These are phyloP conservation scores for Diospyros lotus DNA, from an alignment of 148 eudicot genomes.

Conservation along the genomic window DNA sequence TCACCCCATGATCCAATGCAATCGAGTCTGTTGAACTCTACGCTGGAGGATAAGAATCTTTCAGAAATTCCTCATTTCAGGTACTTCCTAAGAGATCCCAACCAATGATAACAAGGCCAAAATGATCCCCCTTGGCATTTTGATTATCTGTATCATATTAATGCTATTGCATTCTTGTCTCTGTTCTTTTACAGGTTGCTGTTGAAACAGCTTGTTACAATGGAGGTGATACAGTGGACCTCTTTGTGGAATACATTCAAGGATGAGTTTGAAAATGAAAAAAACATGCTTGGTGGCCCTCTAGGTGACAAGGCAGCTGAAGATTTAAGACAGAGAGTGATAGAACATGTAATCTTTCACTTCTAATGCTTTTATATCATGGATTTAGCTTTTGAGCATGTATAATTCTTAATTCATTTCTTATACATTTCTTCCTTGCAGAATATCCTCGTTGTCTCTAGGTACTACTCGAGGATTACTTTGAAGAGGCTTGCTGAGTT, in stretches of 20 bases:
- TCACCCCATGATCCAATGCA: conserved; percentile 96
- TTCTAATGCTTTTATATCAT: background rate
- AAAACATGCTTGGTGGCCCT: conserved; percentile 78
- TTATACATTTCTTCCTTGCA: conserved; percentile 24
- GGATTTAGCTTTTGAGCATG: background rate
- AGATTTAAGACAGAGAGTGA: conserved; percentile 84
- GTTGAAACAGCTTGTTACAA: conserved; percentile 81
- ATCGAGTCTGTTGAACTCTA: conserved; percentile 87
- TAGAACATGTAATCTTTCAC: conserved; percentile 73
- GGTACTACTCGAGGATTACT: conserved; percentile 78
- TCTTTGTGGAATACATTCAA: conserved; percentile 77
- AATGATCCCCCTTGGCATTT: background rate
- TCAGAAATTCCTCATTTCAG: conserved; percentile 80
- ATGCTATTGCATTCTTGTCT: background rate
- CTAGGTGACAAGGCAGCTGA: conserved; percentile 90
- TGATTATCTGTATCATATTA: background rate
- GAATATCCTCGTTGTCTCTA: conserved; percentile 91
- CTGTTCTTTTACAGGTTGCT: conserved; percentile 41
- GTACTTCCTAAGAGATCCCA: conserved; percentile 25
- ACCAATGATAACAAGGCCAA: no score
- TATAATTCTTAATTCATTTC: conserved; percentile 1
- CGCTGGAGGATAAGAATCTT: conserved; percentile 89
- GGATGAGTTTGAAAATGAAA: conserved; percentile 80
- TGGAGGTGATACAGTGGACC: conserved; percentile 95
- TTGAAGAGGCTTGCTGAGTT: conserved; percentile 80